Evolutionary conservation across 306 rosid species (phyloP), one percentile per base, ranked within the genome.

Genomic region (Lupinus albus): DNA sequence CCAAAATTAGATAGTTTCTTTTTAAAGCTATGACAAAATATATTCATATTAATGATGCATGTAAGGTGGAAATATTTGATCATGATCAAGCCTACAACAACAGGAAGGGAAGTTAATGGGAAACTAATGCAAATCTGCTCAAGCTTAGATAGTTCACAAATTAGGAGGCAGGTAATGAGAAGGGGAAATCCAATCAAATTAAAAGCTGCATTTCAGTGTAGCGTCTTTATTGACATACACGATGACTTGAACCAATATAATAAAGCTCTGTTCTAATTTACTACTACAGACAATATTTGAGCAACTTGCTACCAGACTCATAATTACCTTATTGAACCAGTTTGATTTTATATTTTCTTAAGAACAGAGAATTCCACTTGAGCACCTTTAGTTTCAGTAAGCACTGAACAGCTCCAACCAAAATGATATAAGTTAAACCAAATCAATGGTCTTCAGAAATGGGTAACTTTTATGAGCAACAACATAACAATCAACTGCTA

Each of bases 391-490:
- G 10, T 38, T 17, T n/a, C 36, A 32, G 32, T 21, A 67, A 16
- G 79, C 17, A 36, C 30, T 21, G 21, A 36, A 60, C 18, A 67
- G 41, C 18, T 38, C 12, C 54, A 25, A 48, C 58, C 54, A 63
- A 66, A 63, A 61, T 35, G 54, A 5, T 55, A 20, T 30, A 55
- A 70, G 44, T 21, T 35, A 67, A 61, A 73, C 45, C 10, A 38
- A 68, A 36, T 46, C 59, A 59, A 17, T 46, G n/a, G 21, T 61
- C 66, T 67, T 48, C 61, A 25, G 13, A 68, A 73, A 68, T n/a
- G 21, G 61, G 51, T 16, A 64, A 64, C 71, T 48, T 28, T 39
- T 65, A 50, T 36, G 79, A 50, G 4, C 6, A 30, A 49, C 57
- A 36, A 51, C 51, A 68, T 8, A 42, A 30, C 65, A 58, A 49